Conservation (phyloP, 352 stramenopile species). For the Phytophthora cactorum region DNA sequence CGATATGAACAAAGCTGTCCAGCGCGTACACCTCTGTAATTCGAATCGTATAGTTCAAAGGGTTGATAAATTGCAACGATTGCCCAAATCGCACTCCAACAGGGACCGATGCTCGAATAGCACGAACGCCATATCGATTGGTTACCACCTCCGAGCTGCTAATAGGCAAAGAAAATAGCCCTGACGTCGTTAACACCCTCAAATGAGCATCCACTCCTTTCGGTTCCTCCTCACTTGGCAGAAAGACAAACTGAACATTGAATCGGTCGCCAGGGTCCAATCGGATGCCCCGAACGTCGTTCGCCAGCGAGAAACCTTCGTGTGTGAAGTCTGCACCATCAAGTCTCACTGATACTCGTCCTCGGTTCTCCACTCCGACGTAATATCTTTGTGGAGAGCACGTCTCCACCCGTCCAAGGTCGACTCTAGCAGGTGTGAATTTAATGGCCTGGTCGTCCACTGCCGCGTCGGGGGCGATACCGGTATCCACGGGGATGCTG, state of each 20-base stretch:
- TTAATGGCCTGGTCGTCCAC: constrained; percentile 39
- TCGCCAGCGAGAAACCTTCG: constrained; percentile 45
- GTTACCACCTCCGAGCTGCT: constrained; percentile 29
- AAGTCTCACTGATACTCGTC: constrained; percentile 34
- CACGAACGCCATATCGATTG: constrained; percentile 39
- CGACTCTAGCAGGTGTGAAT: constrained; percentile 43
- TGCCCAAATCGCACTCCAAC: constrained; percentile 37
- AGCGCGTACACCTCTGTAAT: constrained; percentile 57
- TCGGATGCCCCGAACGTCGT: constrained; percentile 41
- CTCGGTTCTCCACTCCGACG: constrained; percentile 51
- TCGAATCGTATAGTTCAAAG: constrained; percentile 42
- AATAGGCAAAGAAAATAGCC: constrained; percentile 52
- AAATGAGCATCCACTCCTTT: constrained; percentile 38
- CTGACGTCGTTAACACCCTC: constrained; percentile 52
- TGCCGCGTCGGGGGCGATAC: constrained; percentile 2
- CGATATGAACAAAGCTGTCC: constrained; percentile 45
- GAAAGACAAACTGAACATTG: constrained; percentile 46
- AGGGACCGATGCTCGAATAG: constrained; percentile 42
- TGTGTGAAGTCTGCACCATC: constrained; percentile 53
- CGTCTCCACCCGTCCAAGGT: constrained; percentile 45
- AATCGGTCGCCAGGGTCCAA: constrained; percentile 44
- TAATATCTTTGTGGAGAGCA: constrained; percentile 40
- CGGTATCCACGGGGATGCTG: constrained; percentile 14
- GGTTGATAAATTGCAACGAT: constrained; percentile 52
- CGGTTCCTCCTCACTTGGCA: constrained; percentile 34